Conservation (phyloP, 495 filamentous ascomycete genomes). For the Trichoderma virens region DNA sequence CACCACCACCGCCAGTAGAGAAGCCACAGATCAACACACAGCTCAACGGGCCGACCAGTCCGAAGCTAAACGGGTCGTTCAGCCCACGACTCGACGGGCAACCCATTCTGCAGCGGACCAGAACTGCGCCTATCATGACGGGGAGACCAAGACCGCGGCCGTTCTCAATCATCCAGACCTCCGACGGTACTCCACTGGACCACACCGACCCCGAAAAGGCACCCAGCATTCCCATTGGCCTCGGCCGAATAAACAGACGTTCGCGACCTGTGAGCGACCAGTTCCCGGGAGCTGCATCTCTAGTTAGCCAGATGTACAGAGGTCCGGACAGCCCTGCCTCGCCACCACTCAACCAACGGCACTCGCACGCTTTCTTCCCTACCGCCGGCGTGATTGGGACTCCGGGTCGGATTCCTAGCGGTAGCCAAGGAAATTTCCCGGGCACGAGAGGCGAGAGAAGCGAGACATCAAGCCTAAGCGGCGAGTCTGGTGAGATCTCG, state of each 20-base stretch:
- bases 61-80: no score
- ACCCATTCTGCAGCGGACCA: conserved; percentile 71
- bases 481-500: conserved; percentile 44
- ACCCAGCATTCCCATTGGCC: conserved; percentile 62
- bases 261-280: conserved; percentile 63
- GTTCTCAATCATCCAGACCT: conserved; percentile 51
- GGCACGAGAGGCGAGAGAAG: conserved; percentile 51
- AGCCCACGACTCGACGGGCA: no score
- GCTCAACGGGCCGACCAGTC: conserved; percentile 64
- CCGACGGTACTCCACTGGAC: conserved; percentile 25
- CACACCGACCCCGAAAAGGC: conserved; percentile 69
- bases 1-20: conserved; percentile 57
- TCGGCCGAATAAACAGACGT: conserved; percentile 56
- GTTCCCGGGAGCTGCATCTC: conserved; percentile 54
- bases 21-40: conserved; percentile 55
- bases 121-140: conserved; percentile 52
- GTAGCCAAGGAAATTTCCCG: conserved; percentile 45
- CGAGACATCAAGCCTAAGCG: conserved; percentile 54
- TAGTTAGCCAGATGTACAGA: conserved; percentile 81
- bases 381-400: conserved; percentile 17
- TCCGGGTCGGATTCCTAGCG: conserved; percentile 22
- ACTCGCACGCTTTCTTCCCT: conserved; percentile 36
- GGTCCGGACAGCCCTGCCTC: conserved; percentile 51
- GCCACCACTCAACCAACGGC: conserved; percentile 39
- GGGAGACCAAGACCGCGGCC: conserved; percentile 52